Evolutionary conservation across 2,329 filamentous ascomycete genomes (phyloP).

Genomic region (Colletotrichum eremochloae): DNA sequence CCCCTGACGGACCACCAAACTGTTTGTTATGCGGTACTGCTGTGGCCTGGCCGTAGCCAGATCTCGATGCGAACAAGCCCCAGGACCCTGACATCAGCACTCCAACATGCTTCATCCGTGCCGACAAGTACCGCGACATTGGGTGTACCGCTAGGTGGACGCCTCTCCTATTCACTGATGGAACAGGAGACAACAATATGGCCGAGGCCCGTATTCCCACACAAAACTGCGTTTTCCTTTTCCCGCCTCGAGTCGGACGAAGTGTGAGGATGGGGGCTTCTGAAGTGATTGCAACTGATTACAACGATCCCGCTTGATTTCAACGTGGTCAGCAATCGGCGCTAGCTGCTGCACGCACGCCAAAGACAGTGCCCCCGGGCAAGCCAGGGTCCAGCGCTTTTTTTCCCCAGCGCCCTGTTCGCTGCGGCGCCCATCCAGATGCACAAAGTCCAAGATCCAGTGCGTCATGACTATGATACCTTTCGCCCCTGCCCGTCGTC

Average conservation of each 20-base stretch:
- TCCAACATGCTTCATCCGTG: conserved; percentile 28
- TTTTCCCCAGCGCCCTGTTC: conserved; percentile 26
- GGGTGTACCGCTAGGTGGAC: conserved; percentile 24
- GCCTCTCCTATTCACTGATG: conserved; percentile 13
- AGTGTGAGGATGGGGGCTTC: conserved; percentile 10
- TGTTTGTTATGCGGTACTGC: not conserved
- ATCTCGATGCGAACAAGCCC: conserved; percentile 39
- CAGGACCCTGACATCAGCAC: conserved; percentile 42
- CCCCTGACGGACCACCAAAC: not conserved
- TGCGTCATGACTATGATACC: conserved; percentile 37
- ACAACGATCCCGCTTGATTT: conserved; percentile 27
- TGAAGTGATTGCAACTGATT: conserved; percentile 32
- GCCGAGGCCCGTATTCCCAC: conserved; percentile 35
- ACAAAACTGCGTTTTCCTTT: conserved; percentile 29
- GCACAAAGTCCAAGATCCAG: conserved; percentile 34
- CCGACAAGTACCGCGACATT: conserved; percentile 36
- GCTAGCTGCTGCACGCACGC: conserved; percentile 38
- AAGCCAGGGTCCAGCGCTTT: conserved; percentile 38
- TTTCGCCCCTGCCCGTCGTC: conserved; percentile 13
- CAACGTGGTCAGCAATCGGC: conserved; percentile 30
- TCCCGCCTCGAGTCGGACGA: conserved; percentile 26
- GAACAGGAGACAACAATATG: conserved; percentile 25
- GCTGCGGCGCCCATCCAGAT: conserved; percentile 35
- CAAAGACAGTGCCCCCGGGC: conserved; percentile 10
- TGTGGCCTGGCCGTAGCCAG: conserved; percentile 32